Percentiles rank a stretch among this genome's conserved stretches.
These are phyloP conservation scores for Lanmaoa pseudosensibilis DNA, from an alignment of 768 basidiomycete species.

Conservation along the genomic window DNA sequence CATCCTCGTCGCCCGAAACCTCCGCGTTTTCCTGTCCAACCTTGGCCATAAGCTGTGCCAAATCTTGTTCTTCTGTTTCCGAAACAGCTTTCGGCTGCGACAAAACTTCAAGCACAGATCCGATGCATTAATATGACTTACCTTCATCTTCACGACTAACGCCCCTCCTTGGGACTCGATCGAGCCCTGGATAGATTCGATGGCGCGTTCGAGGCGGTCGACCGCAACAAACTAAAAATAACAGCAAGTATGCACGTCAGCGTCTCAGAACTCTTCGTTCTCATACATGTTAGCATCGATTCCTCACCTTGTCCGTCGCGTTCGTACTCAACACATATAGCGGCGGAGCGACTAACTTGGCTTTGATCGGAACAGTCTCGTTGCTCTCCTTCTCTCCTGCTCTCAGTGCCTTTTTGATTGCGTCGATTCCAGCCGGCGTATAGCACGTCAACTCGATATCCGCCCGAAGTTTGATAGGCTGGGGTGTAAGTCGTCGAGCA, in stretches of 20 bases:
- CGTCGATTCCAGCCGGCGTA: constrained; percentile 92
- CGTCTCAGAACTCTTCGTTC: background rate
- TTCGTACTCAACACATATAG: constrained; percentile 95
- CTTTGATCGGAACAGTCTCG: constrained; percentile 93
- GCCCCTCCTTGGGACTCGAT: constrained; percentile 86
- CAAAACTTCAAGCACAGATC: background rate
- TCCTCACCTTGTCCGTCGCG: constrained; percentile 86
- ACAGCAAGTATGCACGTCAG: background rate
- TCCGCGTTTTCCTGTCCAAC: constrained; percentile 93
- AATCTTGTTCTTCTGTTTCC: constrained; percentile 95
- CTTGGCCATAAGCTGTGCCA: constrained; percentile 96
- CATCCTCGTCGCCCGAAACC: constrained; percentile 92
- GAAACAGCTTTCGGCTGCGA: constrained; percentile 93
- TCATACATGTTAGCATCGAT: background rate
- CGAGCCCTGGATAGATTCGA: constrained; percentile 82
- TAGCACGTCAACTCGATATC: constrained; percentile 98
- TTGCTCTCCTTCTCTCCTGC: constrained; percentile 88
- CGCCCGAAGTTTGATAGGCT: constrained; percentile 97
- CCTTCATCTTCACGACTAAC: constrained; percentile 96
- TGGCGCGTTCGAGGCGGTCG: constrained; percentile 90
- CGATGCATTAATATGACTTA: constrained; percentile 26
- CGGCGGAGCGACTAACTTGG: constrained; percentile 94
- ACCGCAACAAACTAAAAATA: constrained; percentile 72
- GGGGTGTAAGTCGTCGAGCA: constrained; percentile 92
- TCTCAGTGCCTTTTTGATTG: constrained; percentile 88